Base-by-base conservation (phyloP, 768 basidiomycete genomes). In the Mrakia frigida region DNA sequence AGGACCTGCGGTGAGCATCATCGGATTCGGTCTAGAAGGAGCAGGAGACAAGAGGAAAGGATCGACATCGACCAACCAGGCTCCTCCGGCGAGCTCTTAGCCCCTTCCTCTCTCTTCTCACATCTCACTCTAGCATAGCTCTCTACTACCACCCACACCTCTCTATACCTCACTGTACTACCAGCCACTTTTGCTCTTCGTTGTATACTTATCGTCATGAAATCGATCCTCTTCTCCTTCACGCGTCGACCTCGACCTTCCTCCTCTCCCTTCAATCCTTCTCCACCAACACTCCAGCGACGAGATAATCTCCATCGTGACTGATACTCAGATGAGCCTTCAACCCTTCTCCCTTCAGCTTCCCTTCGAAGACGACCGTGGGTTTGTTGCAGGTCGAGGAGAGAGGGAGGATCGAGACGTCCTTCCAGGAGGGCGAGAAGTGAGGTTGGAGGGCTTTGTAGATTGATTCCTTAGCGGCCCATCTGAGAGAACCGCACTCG, bases 381-480 rank as follows among this genome's bases (percentile, higher is more conserved):
- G 76, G 71, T 61, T 77, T 77, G 0, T 69, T 43, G 18, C 31
- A 46, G 56, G 56, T 25, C 9, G 61, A 16, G 0, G 63, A n/a
- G 16, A 14, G 39, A 28, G 70, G 41, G 37, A 77, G 70, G n/a
- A 78, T 61, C 5, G 77, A 74, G 59, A 78, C 43, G 52, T 74
- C 77, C 43, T 78, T 74, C 77, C 77, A 78, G 7, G 67, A 70
- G 9, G 77, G 77, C 0, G 43, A 59, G 68, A 41, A 63, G n/a
- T 18, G 35, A 23, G 77, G 77, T 25, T 78, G 63, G 21, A 78
- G 31, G 25, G 77, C 77, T 39, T 78, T 78, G 77, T 78, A 78
- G 50, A 78, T 16, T 3, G 77, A 37, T 31, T 78, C 77, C 31
- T 78, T 78, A 53, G 77, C 56, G 13, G 77, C 73, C 73, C 72